Base-by-base conservation (phyloP, 1,284 basidiomycete species). In the Sparassis latifolia region DNA sequence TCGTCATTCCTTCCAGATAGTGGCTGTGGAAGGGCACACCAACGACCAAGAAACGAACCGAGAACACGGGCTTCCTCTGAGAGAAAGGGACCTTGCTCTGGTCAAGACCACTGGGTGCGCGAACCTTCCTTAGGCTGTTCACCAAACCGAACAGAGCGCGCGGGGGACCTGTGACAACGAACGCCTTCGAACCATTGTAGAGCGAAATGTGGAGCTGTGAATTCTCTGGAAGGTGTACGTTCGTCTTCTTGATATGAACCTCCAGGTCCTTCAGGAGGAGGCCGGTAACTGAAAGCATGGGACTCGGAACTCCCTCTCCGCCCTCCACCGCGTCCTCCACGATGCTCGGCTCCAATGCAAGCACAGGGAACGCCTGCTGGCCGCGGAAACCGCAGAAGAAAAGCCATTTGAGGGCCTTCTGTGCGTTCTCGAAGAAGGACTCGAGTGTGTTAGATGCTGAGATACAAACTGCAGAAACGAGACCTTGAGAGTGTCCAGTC, bases 401-500 rank as follows among this genome's bases (percentile, higher is more conserved):
- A 40, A 97, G 81, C 81, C 95, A 95, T 60, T 78, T 86, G 59
- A 97, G 68, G 31, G 92, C 92, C 70, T 96, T 95, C 65, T 77
- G 72, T 12, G 84, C 79, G 69, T 97, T 96, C 55, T 73, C 69
- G 49, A 78, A 70, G 67, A 93, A 89, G 3, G 82, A 82, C 47
- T 88, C 85, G 60, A 86, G 84, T 40, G 83, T 81, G 35, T 77
- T 75, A 12, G 93, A 96, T 2, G 92, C 82, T 5, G 94, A 79
- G 58, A 97, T 82, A 32, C 84, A 87, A 48, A 97, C 81, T 28
- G 96, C 96, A 27, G 94, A 93, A 51, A 97, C 85, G 59, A 99
- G 83, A 58, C 96, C 97, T 70, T 98, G 96, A 5, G 93, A 97
- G 73, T 99, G 96, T 44, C 96, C 96, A 9, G 96, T 98, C 4